Percentiles rank a stretch among this genome's conserved stretches.
These are phyloP conservation scores for Erodium maritimum DNA, from an alignment of 345 rosid species.

Conservation along the genomic window DNA sequence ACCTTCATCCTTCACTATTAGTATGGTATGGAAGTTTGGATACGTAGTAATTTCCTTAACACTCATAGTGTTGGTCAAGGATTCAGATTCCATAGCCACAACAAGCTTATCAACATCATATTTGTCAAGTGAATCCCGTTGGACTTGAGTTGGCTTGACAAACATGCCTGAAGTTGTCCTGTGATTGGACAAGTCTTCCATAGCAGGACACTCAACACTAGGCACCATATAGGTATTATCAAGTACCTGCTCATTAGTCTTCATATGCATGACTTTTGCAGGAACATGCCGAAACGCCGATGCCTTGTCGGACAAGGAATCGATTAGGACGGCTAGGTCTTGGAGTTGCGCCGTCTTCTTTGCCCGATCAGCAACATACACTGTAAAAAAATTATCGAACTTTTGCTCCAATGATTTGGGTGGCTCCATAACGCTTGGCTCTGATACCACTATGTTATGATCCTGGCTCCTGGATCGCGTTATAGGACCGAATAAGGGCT, in stretches of 20 bases:
- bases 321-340: too few species aligned
- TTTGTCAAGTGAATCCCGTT: slow-evolving; percentile 22
- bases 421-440: too few species aligned
- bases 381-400: too few species aligned
- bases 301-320: too few species aligned
- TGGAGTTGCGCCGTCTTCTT: too few species aligned
- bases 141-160: slow-evolving; percentile 72
- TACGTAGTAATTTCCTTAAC: slow-evolving; percentile 20
- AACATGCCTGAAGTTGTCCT: slow-evolving; percentile 91
- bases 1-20: slow-evolving; percentile 22
- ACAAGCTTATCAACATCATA: slow-evolving; percentile 39
- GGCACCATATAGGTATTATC: slow-evolving; percentile 30
- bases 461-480: too few species aligned
- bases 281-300: too few species aligned
- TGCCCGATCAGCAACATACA: too few species aligned
- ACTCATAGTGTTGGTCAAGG: slow-evolving; percentile 13
- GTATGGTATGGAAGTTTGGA: slow-evolving; percentile 16
- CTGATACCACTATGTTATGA: too few species aligned
- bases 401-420: too few species aligned
- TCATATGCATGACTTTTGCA: slow-evolving; percentile 12
- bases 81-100: slow-evolving; percentile 30
- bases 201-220: slow-evolving; percentile 28
- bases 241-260: slow-evolving; percentile 34
- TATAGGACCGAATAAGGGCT: too few species aligned
- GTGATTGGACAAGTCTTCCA: slow-evolving; percentile 63